Percentiles rank a stretch among this genome's conserved stretches.
These are phyloP conservation scores for Pestalotiopsis fici DNA, from an alignment of 2,329 filamentous ascomycete species.

Conservation along the genomic window DNA sequence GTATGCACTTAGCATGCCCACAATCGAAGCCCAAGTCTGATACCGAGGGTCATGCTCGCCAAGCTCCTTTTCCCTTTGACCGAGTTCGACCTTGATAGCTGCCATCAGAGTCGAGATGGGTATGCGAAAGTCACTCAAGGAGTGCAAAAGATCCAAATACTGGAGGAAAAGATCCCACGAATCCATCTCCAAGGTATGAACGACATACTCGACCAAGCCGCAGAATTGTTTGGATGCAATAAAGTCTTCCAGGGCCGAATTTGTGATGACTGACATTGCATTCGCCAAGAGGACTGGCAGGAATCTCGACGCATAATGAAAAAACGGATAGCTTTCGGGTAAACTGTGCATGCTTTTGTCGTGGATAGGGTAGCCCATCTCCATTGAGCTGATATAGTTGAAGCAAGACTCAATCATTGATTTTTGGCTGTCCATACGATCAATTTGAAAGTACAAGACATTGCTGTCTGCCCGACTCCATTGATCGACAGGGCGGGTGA, in stretches of 20 bases:
- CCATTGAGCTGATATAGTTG: neutral
- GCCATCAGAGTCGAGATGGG: neutral
- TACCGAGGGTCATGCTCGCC: neutral
- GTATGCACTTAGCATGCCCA: neutral
- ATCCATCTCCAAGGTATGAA: neutral
- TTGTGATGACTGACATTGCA: neutral
- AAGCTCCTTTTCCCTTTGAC: neutral
- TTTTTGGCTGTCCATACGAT: neutral
- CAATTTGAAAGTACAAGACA: neutral
- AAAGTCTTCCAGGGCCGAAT: neutral
- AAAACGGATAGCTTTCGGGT: neutral
- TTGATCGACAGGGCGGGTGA: neutral
- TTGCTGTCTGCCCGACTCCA: neutral
- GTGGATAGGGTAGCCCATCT: neutral
- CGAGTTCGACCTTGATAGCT: neutral
- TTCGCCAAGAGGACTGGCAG: neutral
- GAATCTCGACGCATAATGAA: neutral
- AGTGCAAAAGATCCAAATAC: neutral
- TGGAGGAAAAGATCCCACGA: neutral
- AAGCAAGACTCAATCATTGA: neutral
- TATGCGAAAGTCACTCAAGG: neutral
- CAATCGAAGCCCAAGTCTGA: neutral
- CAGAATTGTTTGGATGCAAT: neutral
- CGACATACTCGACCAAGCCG: neutral
- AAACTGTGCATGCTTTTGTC: neutral